Evolutionary conservation across 2,329 filamentous ascomycete genomes (phyloP), one percentile per base, ranked within the genome.

Genomic region (Eutypa lata): DNA sequence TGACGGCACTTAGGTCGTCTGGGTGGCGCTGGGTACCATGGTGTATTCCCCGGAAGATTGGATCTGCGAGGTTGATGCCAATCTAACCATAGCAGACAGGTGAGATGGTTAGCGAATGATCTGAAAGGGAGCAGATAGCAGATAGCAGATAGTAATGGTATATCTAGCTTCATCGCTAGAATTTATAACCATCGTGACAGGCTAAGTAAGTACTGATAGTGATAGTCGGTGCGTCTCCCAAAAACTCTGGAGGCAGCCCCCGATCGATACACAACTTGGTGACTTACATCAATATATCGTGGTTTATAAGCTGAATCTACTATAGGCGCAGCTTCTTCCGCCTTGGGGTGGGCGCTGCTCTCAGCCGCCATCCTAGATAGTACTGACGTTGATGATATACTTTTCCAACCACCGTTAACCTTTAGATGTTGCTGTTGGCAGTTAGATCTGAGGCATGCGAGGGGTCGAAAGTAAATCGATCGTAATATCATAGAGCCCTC

Each of bases 11-110:
- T 16, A 93, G 81, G 67, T 95, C 90, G 63, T 89, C 79, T 11
- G 86, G 82, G 63, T 95, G 91, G 24, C 77, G 74, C 60, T 89
- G 80, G 56, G 86, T 91, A 64, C 90, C 90, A 66, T 95, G 87
- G 67, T 97, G 95, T 42, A 82, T 73, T 48, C 94, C 94, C 46
- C 84, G 82, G 71, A 93, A 99, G 54, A 97, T 90, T 49, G 90
- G 89, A 66, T 99, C 94, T 50, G 92, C 89, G 51, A 99, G 82
- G 71, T 99, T 99, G 78, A 99, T 97, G 53, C 93, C 94, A 65
- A 99, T 87, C 84, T 87, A 68, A 21, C 22, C 2, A 18, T 42
- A 19, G 10, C 38, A 4, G 38, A 57, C 64, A 52, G 38, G 31
- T 40, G 16, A 24, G 13, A 54, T 53, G 10, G 52, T 62, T 31